These are phyloP conservation scores for Hypoxylon subgilvum DNA, from an alignment of 495 filamentous ascomycete genomes.

Conservation along the genomic window DNA sequence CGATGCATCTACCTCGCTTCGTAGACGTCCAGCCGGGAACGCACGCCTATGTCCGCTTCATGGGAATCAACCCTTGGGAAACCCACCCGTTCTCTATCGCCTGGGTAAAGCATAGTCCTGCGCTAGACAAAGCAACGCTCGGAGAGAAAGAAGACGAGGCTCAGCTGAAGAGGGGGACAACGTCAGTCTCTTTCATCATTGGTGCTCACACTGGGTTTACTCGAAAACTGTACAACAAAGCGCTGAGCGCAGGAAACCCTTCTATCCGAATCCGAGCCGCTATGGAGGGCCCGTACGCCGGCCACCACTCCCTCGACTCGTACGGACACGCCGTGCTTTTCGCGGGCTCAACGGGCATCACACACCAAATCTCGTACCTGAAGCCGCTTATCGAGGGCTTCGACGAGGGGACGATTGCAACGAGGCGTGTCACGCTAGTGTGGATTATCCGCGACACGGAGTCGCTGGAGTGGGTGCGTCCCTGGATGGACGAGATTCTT, in stretches of 20 bases:
- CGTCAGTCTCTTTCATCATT: slow-evolving; percentile 77
- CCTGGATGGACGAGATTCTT: slow-evolving; percentile 90
- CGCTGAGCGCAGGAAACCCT: slow-evolving; percentile 19
- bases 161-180: slow-evolving; percentile 43
- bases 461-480: slow-evolving; percentile 87
- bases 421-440: slow-evolving; percentile 78
- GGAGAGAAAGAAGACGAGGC: slow-evolving; percentile 32
- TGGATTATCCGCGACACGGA: slow-evolving; percentile 92
- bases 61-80: slow-evolving; percentile 75
- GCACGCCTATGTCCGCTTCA: slow-evolving; percentile 87
- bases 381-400: slow-evolving; percentile 77
- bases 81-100: slow-evolving; percentile 93
- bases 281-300: slow-evolving; percentile 89
- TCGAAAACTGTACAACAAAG: slow-evolving; percentile 70
- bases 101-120: slow-evolving; percentile 66
- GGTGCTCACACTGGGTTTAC: slow-evolving; percentile 89
- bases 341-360: slow-evolving; percentile 91
- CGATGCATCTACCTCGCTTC: slow-evolving; percentile 75
- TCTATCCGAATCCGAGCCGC: slow-evolving; percentile 50
- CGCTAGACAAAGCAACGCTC: slow-evolving; percentile 25
- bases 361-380: slow-evolving; percentile 89
- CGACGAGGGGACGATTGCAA: slow-evolving; percentile 75
- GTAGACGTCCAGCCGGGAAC: slow-evolving; percentile 82
- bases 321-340: slow-evolving; percentile 91
- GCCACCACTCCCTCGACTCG: slow-evolving; percentile 79